Evolutionary conservation across 2,329 filamentous ascomycete genomes (phyloP).

Genomic region (Colletotrichum sp.): DNA sequence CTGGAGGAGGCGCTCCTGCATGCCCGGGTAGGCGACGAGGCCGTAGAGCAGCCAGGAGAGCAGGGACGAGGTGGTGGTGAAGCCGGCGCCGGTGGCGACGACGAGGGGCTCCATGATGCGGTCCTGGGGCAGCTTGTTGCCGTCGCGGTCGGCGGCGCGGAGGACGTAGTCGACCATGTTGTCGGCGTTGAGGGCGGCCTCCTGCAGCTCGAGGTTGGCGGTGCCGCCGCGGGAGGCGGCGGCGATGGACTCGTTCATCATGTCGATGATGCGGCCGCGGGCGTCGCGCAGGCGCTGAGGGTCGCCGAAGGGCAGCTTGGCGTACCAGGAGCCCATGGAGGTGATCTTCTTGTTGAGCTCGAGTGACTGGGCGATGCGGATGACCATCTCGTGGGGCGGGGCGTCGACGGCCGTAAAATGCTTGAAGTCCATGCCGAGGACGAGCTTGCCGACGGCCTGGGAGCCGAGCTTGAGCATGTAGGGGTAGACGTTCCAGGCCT

Average conservation of each 20-base stretch:
- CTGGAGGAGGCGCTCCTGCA: conserved; percentile 62
- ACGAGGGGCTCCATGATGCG: conserved; percentile 46
- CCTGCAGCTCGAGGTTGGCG: conserved; percentile 46
- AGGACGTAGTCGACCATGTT: conserved; percentile 55
- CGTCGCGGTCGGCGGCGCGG: conserved; percentile 58
- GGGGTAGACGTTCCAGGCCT: conserved; percentile 54
- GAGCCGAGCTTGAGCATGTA: conserved; percentile 56
- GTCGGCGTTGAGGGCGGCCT: conserved; percentile 55
- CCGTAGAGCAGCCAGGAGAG: conserved; percentile 64
- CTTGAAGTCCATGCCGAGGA: conserved; percentile 49
- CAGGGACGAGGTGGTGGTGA: conserved; percentile 64
- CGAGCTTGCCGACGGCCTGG: conserved; percentile 48
- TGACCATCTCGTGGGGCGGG: conserved; percentile 55
- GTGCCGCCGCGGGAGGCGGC: conserved; percentile 42
- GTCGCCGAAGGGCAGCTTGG: conserved; percentile 61
- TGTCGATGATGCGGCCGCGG: conserved; percentile 34
- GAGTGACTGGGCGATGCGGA: conserved; percentile 53
- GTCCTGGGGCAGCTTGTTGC: conserved; percentile 55
- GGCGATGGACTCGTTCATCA: conserved; percentile 43
- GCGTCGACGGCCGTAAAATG: conserved; percentile 51
- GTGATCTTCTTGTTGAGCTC: conserved; percentile 65
- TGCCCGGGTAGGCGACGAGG: conserved; percentile 56
- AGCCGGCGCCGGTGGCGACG: conserved; percentile 62
- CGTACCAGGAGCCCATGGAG: conserved; percentile 60
- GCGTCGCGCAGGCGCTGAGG: conserved; percentile 45